Base-by-base conservation (phyloP, 495 filamentous ascomycete genomes). In the Lasiosphaeria ovina region DNA sequence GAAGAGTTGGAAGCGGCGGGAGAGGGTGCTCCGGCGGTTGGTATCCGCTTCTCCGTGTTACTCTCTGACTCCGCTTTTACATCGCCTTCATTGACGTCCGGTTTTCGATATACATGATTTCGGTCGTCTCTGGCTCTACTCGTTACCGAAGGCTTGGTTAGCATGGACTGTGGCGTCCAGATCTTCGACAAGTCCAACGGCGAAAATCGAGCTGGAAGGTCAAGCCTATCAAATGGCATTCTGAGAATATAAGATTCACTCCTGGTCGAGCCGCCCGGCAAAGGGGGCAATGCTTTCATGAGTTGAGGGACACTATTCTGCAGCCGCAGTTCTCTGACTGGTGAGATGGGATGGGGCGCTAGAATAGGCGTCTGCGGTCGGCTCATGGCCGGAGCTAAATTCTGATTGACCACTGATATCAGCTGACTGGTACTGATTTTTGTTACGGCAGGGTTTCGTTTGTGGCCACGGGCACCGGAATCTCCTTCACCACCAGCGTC, bases 301-400 rank as follows among this genome's bases (percentile, higher is more conserved):
- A 82, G 66, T 59, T 76, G 74, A 48, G 80, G 77, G 33, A 81
- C 69, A 58, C 79, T 81, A 60, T 78, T 77, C 61, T 79, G 79
- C 54, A 80, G 66, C 57, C 71, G 76, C 45, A 81, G 69, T 62
- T 77, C 70, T 38, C 74, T 70, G 49, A 67, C 74, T 35, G 80
- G 75, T 10, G 77, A 81, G 11, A 79, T 79, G 10, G 79, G 78
- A 45, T 76, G 72, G 14, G 77, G 77, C 36, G 76, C 72, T 4
- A 80, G 61, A 50, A 80, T 72, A 16, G 72, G 69, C 14, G 59
- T 60, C 17, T 35, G 12, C 14, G 51, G 24, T 40, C 47, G 57
- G 12, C 50, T 45, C 12, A n/a, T 32, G 5, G 49, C 40, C 31
- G 47, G 35, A 36, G 40, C 9, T 0, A 47, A 11, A 31, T 40